These are phyloP conservation scores for Linderniella brevidens DNA, from an alignment of 257 asterid genomes.

Conservation along the genomic window DNA sequence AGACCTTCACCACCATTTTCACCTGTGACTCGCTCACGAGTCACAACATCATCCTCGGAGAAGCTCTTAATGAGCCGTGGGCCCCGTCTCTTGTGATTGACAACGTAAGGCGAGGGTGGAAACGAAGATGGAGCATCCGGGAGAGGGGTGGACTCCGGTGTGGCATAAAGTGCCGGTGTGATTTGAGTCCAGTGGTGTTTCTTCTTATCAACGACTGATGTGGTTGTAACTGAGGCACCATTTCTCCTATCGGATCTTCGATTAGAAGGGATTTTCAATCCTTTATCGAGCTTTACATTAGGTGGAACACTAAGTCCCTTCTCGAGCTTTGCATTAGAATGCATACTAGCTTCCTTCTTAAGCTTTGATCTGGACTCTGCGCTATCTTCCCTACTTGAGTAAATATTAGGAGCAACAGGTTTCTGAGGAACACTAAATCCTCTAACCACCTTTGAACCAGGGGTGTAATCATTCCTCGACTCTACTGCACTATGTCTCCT, in stretches of 20 bases:
- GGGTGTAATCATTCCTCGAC: conserved; percentile 15
- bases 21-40: conserved; percentile 15
- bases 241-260: conserved; percentile 26
- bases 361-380: conserved; percentile 17
- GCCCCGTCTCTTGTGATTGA: conserved; percentile 88
- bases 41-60: conserved; percentile 54
- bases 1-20: conserved; percentile 15
- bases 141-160: conserved; percentile 70
- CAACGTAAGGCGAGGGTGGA: conserved; percentile 77
- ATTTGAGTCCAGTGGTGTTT: conserved; percentile 63
- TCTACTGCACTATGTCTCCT: conserved; percentile 29
- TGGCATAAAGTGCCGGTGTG: conserved; percentile 85
- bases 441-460: too few relatives aligned
- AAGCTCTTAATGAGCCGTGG: conserved; percentile 73
- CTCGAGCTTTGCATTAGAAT: conserved; percentile 9
- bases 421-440: too few relatives aligned
- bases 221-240: conserved; percentile 14
- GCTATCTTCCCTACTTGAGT: conserved; percentile 1
- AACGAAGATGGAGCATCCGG: conserved; percentile 85
- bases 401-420: too few relatives aligned
- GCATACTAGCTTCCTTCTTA: conserved; percentile 33
- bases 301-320: too few relatives aligned
- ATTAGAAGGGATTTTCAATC: conserved; percentile 19
- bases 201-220: conserved; percentile 15
- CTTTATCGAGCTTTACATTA: conserved; percentile 17